Evolutionary conservation across 176 grass and related monocot species (phyloP), one percentile per base, ranked within the genome.

Genomic region (Aegilops longissima): DNA sequence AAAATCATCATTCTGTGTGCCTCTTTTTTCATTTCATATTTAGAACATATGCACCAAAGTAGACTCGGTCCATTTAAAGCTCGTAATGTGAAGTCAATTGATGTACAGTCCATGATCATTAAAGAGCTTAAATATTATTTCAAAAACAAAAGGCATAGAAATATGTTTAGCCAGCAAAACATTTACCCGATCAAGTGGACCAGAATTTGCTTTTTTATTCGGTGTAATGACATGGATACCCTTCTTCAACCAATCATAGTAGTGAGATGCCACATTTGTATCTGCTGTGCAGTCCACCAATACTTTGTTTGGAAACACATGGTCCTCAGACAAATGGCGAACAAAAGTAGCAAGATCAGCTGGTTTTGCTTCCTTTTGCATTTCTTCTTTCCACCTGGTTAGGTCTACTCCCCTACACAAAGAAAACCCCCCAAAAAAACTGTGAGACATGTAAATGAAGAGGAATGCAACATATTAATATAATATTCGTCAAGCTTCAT

Each of bases 171-270:
- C 33, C 34, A 87, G 27, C 9, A 65, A 89, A 73, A 78, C 76
- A 83, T 51, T 78, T 92, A 95, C 96, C 90, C 66, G 81, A 76
- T 98, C 93, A 94, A 98, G 96, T 79, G 96, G 96, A 4, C 96
- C 96, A 11, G 96, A 95, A 85, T 98, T 98, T 65, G 93, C 96
- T 83, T 95, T 98, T 89, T 98, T 98, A 88, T 98, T 98, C 5
- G 96, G 96, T 8, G 96, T 98, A 31, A 98, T 89, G 70, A 98
- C 96, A 89, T 98, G 91, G 77, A 98, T 95, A 42, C 96, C 96
- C 85, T 94, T 93, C 73, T 80, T 88, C 80, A 98, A 80, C 96
- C 96, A 98, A 77, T 95, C 92, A 39, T 95, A 94, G 62, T 98
- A 98, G 65, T 88, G 82, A 80, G 91, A 95, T 84, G 96, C 93